Conservation (phyloP, 352 stramenopile genomes). For the Phytophthora uliginosa region DNA sequence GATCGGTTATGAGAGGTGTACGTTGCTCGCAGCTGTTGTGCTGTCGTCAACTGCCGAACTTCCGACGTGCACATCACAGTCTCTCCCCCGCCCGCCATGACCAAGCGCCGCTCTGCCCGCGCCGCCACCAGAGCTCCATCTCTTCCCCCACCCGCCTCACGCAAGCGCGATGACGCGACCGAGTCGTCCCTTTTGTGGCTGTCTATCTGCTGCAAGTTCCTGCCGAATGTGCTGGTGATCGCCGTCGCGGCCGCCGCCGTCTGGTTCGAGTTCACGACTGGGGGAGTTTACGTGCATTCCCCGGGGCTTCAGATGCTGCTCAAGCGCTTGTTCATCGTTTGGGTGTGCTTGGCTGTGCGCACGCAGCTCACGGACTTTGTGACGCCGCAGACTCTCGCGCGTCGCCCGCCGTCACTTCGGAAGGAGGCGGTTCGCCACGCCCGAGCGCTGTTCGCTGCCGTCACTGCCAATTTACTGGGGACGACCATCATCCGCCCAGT, state of each 20-base stretch:
- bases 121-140: conserved; percentile 4
- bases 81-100: conserved; percentile 17
- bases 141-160: not conserved
- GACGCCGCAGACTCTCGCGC: conserved; percentile 34
- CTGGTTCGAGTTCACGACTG: conserved; percentile 66
- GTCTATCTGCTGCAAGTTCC: conserved; percentile 32
- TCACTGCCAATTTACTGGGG: conserved; percentile 72
- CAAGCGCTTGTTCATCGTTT: conserved; percentile 70
- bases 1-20: not conserved
- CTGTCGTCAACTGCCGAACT: conserved; percentile 25
- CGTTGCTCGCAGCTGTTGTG: conserved; percentile 8
- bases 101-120: conserved; percentile 18
- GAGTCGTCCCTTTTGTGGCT: conserved; percentile 19
- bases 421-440: conserved; percentile 41
- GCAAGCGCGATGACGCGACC: conserved; percentile 3
- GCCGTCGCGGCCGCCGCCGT: conserved; percentile 51
- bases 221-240: conserved; percentile 56
- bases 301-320: conserved; percentile 52
- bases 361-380: conserved; percentile 60
- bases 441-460: conserved; percentile 60
- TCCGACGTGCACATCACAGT: conserved; percentile 28
- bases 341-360: conserved; percentile 63
- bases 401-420: conserved; percentile 47
- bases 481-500: conserved; percentile 72
- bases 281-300: conserved; percentile 56